These are phyloP conservation scores for Chenopodium album DNA, from an alignment of 148 eudicot species.

Conservation along the genomic window DNA sequence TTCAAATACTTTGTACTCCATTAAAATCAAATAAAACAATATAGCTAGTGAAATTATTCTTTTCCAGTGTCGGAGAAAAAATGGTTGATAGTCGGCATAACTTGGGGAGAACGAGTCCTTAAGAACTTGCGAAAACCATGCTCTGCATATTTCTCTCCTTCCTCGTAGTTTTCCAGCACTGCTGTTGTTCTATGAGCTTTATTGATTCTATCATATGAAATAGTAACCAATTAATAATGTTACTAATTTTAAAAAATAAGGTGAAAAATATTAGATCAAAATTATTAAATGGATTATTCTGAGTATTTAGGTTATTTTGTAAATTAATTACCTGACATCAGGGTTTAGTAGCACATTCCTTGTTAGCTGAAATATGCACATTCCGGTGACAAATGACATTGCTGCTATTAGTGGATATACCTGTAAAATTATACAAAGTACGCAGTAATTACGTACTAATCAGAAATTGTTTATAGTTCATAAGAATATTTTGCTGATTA, in stretches of 20 bases:
- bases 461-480: no score
- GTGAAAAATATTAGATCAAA: no score
- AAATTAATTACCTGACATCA: slow-evolving; percentile 61
- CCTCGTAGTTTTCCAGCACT: slow-evolving; percentile 66
- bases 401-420: slow-evolving; percentile 90
- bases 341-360: slow-evolving; percentile 71
- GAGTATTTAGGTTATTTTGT: no score
- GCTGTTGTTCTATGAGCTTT: slow-evolving; percentile 49
- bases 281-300: no score
- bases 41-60: neutral
- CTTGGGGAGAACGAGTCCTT: slow-evolving; percentile 73
- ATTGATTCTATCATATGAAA: slow-evolving; percentile 40
- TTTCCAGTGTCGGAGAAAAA: slow-evolving; percentile 58
- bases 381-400: slow-evolving; percentile 72
- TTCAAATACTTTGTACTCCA: no score
- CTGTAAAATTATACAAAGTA: slow-evolving; percentile 29
- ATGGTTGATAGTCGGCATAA: slow-evolving; percentile 79
- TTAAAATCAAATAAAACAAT: no score
- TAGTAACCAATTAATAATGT: no score
- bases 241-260: no score
- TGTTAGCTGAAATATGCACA: slow-evolving; percentile 76
- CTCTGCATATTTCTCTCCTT: slow-evolving; percentile 70
- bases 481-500: no score
- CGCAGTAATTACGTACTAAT: no score
- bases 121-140: slow-evolving; percentile 75